A percentile compares a stretch with the other conserved stretches of the same genome.
phyloP scores from a whole-genome alignment of 148 eudicot genomes.

The Euryodendron excelsum region DNA sequence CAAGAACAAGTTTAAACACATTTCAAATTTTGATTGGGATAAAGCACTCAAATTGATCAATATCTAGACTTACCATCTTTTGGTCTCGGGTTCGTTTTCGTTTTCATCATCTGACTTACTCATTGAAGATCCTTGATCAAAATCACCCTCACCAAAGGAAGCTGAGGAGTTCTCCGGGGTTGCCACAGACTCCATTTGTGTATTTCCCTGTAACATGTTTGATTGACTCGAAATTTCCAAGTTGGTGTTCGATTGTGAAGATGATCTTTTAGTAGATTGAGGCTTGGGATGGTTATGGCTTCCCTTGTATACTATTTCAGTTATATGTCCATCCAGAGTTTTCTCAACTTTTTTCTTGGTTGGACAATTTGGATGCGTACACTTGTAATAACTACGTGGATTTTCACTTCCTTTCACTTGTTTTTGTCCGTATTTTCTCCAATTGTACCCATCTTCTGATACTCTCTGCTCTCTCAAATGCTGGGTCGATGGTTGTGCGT shows the following conservation, averaged over 20 bases:
- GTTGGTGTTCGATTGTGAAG: constrained; percentile 16
- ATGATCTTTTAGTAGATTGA: constrained; percentile 48
- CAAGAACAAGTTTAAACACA: neutral
- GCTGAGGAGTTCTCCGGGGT: constrained; percentile 70
- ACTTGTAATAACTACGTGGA: constrained; percentile 84
- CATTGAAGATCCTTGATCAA: constrained; percentile 60
- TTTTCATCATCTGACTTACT: constrained; percentile 55
- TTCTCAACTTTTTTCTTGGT: constrained; percentile 81
- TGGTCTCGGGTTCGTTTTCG: constrained; percentile 58
- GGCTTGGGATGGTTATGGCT: constrained; percentile 84
- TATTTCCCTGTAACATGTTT: neutral
- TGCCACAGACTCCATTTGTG: constrained; percentile 31
- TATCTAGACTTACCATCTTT: constrained; percentile 55
- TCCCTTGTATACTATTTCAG: constrained; percentile 81
- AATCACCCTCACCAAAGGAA: constrained; percentile 62
- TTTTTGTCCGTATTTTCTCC: constrained; percentile 86
- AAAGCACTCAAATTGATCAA: neutral
- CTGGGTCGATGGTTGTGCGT: constrained; percentile 46
- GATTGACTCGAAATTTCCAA: constrained; percentile 8
- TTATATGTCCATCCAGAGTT: constrained; percentile 55
- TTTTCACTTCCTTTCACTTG: constrained; percentile 82
- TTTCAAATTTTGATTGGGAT: too few species aligned
- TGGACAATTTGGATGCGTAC: constrained; percentile 65
- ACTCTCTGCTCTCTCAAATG: constrained; percentile 52
- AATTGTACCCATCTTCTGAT: constrained; percentile 71